Evolutionary conservation across 1,284 basidiomycete species (phyloP), one percentile per base, ranked within the genome.

Genomic region (Erythrobasidium hasegawianum): DNA sequence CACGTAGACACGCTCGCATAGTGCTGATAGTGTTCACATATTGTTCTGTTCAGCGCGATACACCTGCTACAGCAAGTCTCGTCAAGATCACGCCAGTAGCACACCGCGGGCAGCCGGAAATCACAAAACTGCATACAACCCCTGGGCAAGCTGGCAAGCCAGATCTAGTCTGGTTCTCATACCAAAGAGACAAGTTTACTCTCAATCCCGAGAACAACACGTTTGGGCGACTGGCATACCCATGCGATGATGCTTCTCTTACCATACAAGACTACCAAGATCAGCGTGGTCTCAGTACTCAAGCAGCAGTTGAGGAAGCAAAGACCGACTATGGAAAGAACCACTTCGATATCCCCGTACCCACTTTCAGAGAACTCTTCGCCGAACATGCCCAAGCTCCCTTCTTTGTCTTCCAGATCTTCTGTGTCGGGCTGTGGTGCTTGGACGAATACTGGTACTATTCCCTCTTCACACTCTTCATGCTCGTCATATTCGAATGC

Each of bases 371-470:
- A 7, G 87, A 90, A 72, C 84, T 97, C 39, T 95, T 97, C 72
- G 83, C 81, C 39, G 93, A 97, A 80, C 93, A 96, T 75, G 90
- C 92, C 2, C 92, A 91, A 33, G 88, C 88, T 1, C 92, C 93
- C 0, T 96, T 96, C 82, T 96, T 96, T 77, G 90, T 95, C 29
- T 95, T 96, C 78, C 91, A 97, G 79, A 81, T 97, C 45, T 97
- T 97, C 79, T 97, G 93, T 70, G 93, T 96, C 8, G 90, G 89
- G 0, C 81, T 97, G 14, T 97, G 93, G 93, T 91, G 88, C 76
- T 79, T 97, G 73, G 94, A 97, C 75, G 94, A 96, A 77, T 97
- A 96, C 78, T 96, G 92, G 92, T 96, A 95, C 77, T 97, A 95
- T 81, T 90, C 88, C 70, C 78, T 97, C 50, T 97, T 97, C 80